Conservation (phyloP, 768 basidiomycete genomes). For the Suillus placidus region DNA sequence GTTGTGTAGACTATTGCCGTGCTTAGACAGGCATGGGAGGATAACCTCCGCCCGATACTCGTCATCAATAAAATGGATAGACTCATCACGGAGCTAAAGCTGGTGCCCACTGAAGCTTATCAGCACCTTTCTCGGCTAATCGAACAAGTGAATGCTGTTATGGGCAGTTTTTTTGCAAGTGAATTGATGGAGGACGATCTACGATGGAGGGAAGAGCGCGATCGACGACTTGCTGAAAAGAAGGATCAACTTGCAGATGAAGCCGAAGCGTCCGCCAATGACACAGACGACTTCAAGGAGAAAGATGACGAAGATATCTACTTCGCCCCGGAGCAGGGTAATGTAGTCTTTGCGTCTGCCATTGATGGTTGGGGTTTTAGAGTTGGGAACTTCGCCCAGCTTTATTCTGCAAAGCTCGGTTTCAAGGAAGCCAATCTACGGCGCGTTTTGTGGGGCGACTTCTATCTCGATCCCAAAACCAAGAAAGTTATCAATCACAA, state of each 20-base stretch:
- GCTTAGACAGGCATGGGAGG: slow-evolving; percentile 91
- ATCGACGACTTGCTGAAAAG: slow-evolving; percentile 76
- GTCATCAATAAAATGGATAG: slow-evolving; percentile 98
- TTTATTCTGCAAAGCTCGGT: slow-evolving; percentile 88
- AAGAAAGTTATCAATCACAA: slow-evolving; percentile 91
- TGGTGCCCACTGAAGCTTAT: slow-evolving; percentile 90
- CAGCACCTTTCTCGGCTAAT: slow-evolving; percentile 92
- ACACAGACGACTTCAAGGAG: slow-evolving; percentile 79
- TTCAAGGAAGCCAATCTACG: slow-evolving; percentile 87
- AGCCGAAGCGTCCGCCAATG: slow-evolving; percentile 59
- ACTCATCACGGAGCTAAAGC: slow-evolving; percentile 88
- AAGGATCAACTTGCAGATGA: slow-evolving; percentile 72
- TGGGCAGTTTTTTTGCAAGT: slow-evolving; percentile 94
- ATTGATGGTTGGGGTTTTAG: slow-evolving; percentile 99
- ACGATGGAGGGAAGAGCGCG: slow-evolving; percentile 91
- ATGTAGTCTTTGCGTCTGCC: slow-evolving; percentile 95
- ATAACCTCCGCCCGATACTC: slow-evolving; percentile 85
- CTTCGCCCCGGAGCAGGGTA: slow-evolving; percentile 93
- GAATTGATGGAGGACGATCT: slow-evolving; percentile 97
- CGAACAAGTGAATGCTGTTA: slow-evolving; percentile 97
- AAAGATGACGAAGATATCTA: slow-evolving; percentile 98
- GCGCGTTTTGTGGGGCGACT: slow-evolving; percentile 95
- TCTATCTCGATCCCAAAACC: slow-evolving; percentile 93
- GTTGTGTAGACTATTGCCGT: slow-evolving; percentile 84
- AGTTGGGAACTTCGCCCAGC: slow-evolving; percentile 88